phyloP scores from a whole-genome alignment of 2,329 filamentous ascomycete genomes.

The Colletotrichum spinosum region DNA sequence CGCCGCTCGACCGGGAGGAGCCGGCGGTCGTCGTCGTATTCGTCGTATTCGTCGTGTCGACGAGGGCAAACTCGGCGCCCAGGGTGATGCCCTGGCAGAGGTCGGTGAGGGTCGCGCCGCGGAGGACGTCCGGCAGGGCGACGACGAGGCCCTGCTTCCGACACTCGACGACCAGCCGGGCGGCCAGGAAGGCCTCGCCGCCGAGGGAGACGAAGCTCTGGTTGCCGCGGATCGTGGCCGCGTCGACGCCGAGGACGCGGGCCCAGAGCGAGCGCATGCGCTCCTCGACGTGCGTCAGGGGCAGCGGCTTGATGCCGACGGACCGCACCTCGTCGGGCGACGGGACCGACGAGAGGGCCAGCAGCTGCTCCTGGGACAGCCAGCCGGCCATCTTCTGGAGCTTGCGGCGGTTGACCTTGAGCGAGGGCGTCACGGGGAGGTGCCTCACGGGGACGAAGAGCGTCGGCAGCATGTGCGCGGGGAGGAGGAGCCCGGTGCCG shows the following conservation, averaged over 20 bases:
- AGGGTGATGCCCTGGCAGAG: slow-evolving; percentile 52
- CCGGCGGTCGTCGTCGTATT: slow-evolving; percentile 7
- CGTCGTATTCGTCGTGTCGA: background rate
- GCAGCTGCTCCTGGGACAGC: slow-evolving; percentile 56
- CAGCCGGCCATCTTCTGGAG: slow-evolving; percentile 58
- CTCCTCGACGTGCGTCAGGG: slow-evolving; percentile 60
- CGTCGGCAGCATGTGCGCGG: slow-evolving; percentile 57
- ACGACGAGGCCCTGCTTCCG: slow-evolving; percentile 56
- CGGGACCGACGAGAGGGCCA: slow-evolving; percentile 52
- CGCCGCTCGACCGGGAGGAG: background rate
- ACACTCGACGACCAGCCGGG: slow-evolving; percentile 57
- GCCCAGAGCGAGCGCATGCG: slow-evolving; percentile 62
- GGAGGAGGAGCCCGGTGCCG: slow-evolving; percentile 46
- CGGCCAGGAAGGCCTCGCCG: slow-evolving; percentile 58
- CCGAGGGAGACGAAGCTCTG: slow-evolving; percentile 61
- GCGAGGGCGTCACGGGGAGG: slow-evolving; percentile 61
- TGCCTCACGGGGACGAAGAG: slow-evolving; percentile 61
- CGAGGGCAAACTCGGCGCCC: slow-evolving; percentile 26
- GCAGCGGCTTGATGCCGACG: slow-evolving; percentile 57
- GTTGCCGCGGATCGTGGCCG: slow-evolving; percentile 53
- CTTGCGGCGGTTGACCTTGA: slow-evolving; percentile 62
- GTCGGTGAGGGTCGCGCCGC: slow-evolving; percentile 55
- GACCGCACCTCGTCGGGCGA: slow-evolving; percentile 51
- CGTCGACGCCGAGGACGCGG: slow-evolving; percentile 52
- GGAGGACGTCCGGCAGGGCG: slow-evolving; percentile 56